phyloP scores from a whole-genome alignment of 257 asterid genomes.

The Cinchona pubescens region DNA sequence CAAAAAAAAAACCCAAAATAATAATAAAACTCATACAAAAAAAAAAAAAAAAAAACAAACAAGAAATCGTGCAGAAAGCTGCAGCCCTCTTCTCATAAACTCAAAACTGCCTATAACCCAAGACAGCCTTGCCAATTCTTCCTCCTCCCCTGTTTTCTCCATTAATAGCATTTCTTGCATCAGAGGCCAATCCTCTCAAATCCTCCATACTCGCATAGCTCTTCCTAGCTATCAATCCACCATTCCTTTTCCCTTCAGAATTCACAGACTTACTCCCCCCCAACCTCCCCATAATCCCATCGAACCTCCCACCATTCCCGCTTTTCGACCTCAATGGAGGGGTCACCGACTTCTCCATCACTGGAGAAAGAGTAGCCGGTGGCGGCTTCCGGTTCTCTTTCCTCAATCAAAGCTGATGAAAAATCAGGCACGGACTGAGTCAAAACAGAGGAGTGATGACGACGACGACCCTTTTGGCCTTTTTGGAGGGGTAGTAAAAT shows the following conservation, averaged over 20 bases:
- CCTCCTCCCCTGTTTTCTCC: conserved; percentile 45
- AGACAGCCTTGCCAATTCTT: conserved; percentile 45
- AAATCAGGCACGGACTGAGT: conserved; percentile 90
- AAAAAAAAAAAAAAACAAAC: not conserved
- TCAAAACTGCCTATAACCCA: conserved; percentile 52
- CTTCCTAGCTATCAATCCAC: conserved; percentile 67
- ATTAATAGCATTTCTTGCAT: conserved; percentile 50
- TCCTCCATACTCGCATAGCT: conserved; percentile 78
- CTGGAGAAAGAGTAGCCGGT: conserved; percentile 34
- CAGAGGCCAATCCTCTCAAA: conserved; percentile 52
- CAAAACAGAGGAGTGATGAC: conserved; percentile 45
- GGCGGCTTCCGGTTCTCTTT: conserved; percentile 88
- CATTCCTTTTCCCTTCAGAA: conserved; percentile 67
- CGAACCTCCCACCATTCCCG: conserved; percentile 30
- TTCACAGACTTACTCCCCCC: conserved; percentile 70
- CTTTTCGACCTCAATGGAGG: conserved; percentile 56
- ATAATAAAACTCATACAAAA: not conserved
- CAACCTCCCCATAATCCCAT: conserved; percentile 43
- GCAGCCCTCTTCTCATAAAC: not conserved
- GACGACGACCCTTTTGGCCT: conserved; percentile 43
- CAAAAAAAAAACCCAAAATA: not conserved
- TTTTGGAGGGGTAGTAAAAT: conserved; percentile 49
- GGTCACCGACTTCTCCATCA: conserved; percentile 51
- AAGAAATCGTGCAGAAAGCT: not conserved
- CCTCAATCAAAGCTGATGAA: conserved; percentile 58